Evolutionary conservation across 306 rosid genomes (phyloP).

Genomic region (Sechiopsis laciniata): DNA sequence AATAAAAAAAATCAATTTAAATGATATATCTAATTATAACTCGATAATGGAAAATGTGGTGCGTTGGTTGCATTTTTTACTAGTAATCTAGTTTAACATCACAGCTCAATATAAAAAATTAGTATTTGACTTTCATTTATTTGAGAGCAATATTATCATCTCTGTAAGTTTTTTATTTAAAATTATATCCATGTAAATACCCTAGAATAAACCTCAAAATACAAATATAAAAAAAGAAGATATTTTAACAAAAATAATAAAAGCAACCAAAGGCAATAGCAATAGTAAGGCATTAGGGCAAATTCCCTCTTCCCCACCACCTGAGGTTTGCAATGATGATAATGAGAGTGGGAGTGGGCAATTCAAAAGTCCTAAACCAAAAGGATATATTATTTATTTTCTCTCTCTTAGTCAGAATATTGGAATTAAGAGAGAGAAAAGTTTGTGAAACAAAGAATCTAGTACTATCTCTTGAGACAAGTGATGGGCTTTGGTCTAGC

Average conservation of each 20-base stretch:
- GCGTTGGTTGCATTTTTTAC: too few species aligned
- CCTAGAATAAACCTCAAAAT: too few species aligned
- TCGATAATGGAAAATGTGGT: too few species aligned
- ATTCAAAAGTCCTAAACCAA: constrained; percentile 24
- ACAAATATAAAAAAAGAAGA: too few species aligned
- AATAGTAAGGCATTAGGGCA: constrained; percentile 32
- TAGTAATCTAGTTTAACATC: too few species aligned
- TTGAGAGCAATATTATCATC: too few species aligned
- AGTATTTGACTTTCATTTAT: too few species aligned
- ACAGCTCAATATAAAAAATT: too few species aligned
- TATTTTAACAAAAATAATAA: neutral
- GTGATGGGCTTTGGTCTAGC: constrained; percentile 60
- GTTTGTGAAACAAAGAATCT: constrained; percentile 53
- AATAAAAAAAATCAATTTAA: too few species aligned
- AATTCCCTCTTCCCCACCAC: constrained; percentile 37
- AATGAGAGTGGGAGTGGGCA: constrained; percentile 51
- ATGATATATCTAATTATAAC: too few species aligned
- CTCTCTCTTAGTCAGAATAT: neutral
- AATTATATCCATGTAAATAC: too few species aligned
- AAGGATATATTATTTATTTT: constrained; percentile 13
- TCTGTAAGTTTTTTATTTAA: too few species aligned
- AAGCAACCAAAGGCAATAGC: constrained; percentile 29
- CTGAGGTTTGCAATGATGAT: constrained; percentile 49
- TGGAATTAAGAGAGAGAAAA: constrained; percentile 37
- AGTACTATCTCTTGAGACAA: constrained; percentile 70